Evolutionary conservation across 495 filamentous ascomycete species (phyloP).

Genomic region (Aspergillus avenaceus): DNA sequence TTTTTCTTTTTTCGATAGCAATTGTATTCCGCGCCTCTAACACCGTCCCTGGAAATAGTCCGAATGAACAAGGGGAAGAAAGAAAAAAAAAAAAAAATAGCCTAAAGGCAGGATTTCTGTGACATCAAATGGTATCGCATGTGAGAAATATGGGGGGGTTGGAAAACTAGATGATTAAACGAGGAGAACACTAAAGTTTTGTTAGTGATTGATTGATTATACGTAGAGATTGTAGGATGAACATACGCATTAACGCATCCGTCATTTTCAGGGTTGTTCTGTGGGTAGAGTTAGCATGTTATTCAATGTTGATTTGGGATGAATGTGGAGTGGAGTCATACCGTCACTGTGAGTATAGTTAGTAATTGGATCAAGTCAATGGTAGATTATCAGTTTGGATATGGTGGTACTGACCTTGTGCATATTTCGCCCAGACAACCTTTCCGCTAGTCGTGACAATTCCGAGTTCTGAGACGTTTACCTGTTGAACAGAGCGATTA

Average conservation of each 20-base stretch:
- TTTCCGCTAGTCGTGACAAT: constrained; percentile 91
- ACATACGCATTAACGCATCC: constrained; percentile 69
- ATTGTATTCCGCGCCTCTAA: neutral
- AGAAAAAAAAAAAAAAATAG: neutral
- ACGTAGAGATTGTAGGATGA: neutral
- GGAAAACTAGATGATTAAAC: neutral
- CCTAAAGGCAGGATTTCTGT: neutral
- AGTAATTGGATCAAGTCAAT: too few species aligned
- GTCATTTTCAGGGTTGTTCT: constrained; percentile 77
- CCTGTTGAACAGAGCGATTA: constrained; percentile 78
- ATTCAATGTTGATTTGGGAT: neutral
- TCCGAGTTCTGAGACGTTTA: constrained; percentile 91
- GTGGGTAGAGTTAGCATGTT: constrained; percentile 28
- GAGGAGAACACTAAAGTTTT: neutral
- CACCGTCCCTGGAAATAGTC: neutral
- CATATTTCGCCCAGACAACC: constrained; percentile 87
- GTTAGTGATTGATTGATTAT: neutral
- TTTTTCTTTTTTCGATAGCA: too few species aligned
- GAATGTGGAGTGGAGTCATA: neutral
- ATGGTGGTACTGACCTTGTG: constrained; percentile 54
- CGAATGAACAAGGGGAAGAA: neutral
- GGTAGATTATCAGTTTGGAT: neutral
- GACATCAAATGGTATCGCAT: constrained; percentile 1
- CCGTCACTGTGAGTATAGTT: too few species aligned
- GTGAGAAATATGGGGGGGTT: neutral